These are phyloP conservation scores for Bipolaris bicolor DNA, from an alignment of 2,329 filamentous ascomycete species.

Conservation along the genomic window DNA sequence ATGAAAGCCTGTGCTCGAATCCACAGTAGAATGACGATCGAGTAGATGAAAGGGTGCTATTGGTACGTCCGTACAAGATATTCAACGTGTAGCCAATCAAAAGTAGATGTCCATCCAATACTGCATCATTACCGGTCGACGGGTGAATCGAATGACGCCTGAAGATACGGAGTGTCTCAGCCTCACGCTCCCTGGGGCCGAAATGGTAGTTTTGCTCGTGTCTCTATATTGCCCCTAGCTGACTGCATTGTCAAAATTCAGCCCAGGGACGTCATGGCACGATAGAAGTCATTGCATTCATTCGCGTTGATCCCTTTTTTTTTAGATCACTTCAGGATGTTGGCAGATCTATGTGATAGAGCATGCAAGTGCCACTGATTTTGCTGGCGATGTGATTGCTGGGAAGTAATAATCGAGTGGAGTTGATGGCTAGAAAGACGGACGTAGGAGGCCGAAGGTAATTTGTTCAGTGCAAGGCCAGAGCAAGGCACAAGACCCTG, in stretches of 20 bases:
- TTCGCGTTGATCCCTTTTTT: neutral
- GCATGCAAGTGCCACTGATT: neutral
- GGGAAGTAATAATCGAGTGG: neutral
- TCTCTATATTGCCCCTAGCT: constrained; percentile 1
- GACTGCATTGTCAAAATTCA: neutral
- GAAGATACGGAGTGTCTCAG: constrained; percentile 29
- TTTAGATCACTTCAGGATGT: neutral
- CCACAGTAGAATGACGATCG: neutral
- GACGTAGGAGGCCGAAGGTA: neutral
- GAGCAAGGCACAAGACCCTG: neutral
- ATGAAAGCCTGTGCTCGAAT: neutral
- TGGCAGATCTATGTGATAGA: neutral
- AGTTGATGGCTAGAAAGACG: neutral
- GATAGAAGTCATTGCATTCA: neutral
- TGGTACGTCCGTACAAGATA: neutral
- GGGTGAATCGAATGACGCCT: constrained; percentile 9
- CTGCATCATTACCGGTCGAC: constrained; percentile 30
- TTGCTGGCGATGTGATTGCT: neutral
- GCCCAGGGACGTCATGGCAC: neutral
- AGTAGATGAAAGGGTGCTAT: neutral
- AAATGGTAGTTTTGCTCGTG: constrained; percentile 16
- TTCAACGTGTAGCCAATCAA: neutral
- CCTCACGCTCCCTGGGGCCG: constrained; percentile 27
- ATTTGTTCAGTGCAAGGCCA: too few species aligned
- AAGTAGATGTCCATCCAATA: neutral